phyloP scores from a whole-genome alignment of 176 grass and related monocot species.

The Miscanthus lutarioriparius region DNA sequence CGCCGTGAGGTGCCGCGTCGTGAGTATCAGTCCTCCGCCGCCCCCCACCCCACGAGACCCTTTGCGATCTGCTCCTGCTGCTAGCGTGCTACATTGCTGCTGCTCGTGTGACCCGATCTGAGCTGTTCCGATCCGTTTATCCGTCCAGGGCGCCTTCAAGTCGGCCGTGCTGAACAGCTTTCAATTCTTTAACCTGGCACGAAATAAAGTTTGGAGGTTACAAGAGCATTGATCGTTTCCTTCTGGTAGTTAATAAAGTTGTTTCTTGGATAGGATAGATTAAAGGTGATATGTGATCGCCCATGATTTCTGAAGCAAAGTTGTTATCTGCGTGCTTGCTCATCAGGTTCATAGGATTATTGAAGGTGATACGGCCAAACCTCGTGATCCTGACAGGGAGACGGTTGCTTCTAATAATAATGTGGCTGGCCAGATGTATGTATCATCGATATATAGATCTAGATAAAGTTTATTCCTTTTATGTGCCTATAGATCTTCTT shows the following conservation, averaged over 20 bases:
- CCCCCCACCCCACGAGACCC: background rate
- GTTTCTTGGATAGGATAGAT: too few species aligned
- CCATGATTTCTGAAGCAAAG: background rate
- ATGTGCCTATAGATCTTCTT: too few species aligned
- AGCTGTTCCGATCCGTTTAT: constrained; percentile 11
- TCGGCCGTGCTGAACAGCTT: too few species aligned
- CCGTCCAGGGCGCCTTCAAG: too few species aligned
- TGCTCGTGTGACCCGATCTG: constrained; percentile 31
- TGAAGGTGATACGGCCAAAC: constrained; percentile 29
- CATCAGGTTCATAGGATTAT: constrained; percentile 43
- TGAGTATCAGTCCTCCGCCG: constrained; percentile 27
- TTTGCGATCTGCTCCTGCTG: constrained; percentile 16
- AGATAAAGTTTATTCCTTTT: too few species aligned
- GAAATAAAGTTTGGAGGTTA: too few species aligned
- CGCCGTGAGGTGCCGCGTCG: constrained; percentile 81
- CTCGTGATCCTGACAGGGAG: constrained; percentile 23
- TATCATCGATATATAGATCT: too few species aligned
- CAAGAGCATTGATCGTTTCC: too few species aligned
- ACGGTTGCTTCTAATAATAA: constrained; percentile 27
- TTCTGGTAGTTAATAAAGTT: too few species aligned
- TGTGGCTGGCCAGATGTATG: too few species aligned
- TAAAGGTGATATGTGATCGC: background rate
- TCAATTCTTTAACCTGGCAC: too few species aligned
- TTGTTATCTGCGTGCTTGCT: background rate
- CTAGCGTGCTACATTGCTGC: background rate